These are phyloP conservation scores for Aspergillus sp. DNA, from an alignment of 2,329 filamentous ascomycete genomes.

Conservation along the genomic window DNA sequence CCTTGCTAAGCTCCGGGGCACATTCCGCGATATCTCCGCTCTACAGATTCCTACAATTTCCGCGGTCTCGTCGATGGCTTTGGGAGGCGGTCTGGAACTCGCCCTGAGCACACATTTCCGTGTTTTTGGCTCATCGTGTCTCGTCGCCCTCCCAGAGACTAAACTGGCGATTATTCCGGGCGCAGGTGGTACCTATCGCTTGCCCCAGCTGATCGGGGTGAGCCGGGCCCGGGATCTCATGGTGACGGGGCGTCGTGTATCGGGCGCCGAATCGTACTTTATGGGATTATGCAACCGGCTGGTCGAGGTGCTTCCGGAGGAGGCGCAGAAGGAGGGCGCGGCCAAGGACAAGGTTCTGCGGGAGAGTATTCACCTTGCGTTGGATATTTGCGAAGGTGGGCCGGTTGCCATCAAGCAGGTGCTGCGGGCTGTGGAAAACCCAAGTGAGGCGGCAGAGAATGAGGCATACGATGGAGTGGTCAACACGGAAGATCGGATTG, in stretches of 20 bases:
- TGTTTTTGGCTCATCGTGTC: constrained; percentile 73
- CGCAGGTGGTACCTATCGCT: constrained; percentile 84
- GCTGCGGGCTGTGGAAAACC: constrained; percentile 66
- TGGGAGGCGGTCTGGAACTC: constrained; percentile 91
- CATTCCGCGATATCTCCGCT: constrained; percentile 66
- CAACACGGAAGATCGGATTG: constrained; percentile 76
- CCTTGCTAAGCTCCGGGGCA: constrained; percentile 68
- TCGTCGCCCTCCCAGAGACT: constrained; percentile 84
- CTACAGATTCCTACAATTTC: constrained; percentile 88
- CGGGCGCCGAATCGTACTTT: constrained; percentile 82
- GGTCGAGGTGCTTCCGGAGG: constrained; percentile 66
- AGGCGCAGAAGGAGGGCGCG: constrained; percentile 47
- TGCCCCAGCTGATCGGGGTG: constrained; percentile 75
- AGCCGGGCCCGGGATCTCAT: constrained; percentile 83
- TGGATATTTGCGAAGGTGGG: constrained; percentile 83
- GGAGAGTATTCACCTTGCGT: constrained; percentile 72
- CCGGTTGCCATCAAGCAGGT: constrained; percentile 78
- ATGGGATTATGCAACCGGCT: constrained; percentile 85
- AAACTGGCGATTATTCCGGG: constrained; percentile 90
- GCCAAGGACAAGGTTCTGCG: constrained; percentile 66
- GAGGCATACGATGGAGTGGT: constrained; percentile 80
- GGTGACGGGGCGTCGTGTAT: constrained; percentile 81
- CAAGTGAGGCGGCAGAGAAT: constrained; percentile 74
- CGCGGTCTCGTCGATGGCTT: constrained; percentile 76
- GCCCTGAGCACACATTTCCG: constrained; percentile 86